phyloP scores from a whole-genome alignment of 2,329 filamentous ascomycete genomes.

The Arthrobotrys megalospora region DNA sequence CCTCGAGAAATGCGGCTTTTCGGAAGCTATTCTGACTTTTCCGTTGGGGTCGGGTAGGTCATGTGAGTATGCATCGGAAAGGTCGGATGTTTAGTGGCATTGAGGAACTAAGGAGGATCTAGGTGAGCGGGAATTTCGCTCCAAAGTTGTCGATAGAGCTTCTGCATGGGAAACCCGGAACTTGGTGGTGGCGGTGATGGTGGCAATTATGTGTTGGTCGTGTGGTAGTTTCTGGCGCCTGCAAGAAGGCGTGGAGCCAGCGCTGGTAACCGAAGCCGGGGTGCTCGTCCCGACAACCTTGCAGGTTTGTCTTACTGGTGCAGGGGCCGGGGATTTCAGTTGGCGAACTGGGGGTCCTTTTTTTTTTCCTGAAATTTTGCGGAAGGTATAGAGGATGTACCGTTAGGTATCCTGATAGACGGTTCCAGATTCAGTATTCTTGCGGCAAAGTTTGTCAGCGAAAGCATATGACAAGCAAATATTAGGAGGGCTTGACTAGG shows the following conservation, averaged over 20 bases:
- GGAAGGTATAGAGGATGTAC: conserved; percentile 18
- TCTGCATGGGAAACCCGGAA: conserved; percentile 5
- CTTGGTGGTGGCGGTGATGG: too few relatives aligned
- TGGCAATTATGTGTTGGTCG: conserved; percentile 40
- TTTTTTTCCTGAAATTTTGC: conserved; percentile 11
- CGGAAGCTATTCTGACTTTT: not conserved
- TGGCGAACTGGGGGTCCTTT: conserved; percentile 29
- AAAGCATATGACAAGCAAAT: conserved; percentile 9
- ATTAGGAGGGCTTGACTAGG: conserved; percentile 37
- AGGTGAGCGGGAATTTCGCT: too few relatives aligned
- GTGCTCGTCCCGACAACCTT: conserved; percentile 43
- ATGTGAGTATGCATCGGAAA: conserved; percentile 15
- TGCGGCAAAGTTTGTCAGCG: conserved; percentile 29
- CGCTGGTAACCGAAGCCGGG: conserved; percentile 57
- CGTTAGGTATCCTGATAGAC: conserved; percentile 15
- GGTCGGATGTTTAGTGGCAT: not conserved
- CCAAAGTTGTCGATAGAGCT: not conserved
- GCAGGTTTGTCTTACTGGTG: conserved; percentile 28
- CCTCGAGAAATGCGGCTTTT: not conserved
- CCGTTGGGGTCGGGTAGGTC: conserved; percentile 17
- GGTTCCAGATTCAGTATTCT: conserved; percentile 27
- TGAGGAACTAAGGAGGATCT: too few relatives aligned
- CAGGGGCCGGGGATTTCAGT: conserved; percentile 36
- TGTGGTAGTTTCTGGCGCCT: conserved; percentile 50
- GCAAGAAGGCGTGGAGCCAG: conserved; percentile 38